phyloP scores from a whole-genome alignment of 768 basidiomycete genomes.

The Strobilomyces confusus region DNA sequence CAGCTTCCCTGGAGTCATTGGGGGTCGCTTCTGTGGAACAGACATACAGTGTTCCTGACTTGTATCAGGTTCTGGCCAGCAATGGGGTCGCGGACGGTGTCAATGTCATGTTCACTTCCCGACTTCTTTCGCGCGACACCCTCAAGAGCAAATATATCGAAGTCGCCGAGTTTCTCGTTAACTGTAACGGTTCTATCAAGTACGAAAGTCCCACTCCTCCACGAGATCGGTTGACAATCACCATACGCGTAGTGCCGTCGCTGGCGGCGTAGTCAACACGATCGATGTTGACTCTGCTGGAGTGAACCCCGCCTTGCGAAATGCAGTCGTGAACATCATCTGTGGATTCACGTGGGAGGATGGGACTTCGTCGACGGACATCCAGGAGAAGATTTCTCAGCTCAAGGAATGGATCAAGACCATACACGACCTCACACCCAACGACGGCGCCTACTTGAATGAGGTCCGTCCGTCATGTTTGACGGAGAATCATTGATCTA shows the following conservation, averaged over 20 bases:
- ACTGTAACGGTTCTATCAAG: slow-evolving; percentile 4
- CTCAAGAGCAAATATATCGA: slow-evolving; percentile 1
- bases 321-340: slow-evolving; percentile 32
- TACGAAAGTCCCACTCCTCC: background rate
- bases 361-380: too few species aligned
- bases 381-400: too few species aligned
- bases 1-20: slow-evolving; percentile 6
- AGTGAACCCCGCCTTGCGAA: slow-evolving; percentile 48
- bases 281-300: slow-evolving; percentile 37
- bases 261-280: slow-evolving; percentile 40
- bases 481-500: too few species aligned
- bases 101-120: slow-evolving; percentile 2
- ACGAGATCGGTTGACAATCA: background rate
- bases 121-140: slow-evolving; percentile 11
- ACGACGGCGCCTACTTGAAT: too few species aligned
- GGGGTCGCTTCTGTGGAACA: slow-evolving; percentile 2
- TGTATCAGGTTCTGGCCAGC: background rate
- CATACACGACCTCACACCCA: too few species aligned
- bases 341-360: slow-evolving; percentile 17
- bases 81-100: background rate
- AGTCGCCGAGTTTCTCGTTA: slow-evolving; percentile 2
- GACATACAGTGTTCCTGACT: background rate
- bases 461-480: too few species aligned
- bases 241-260: slow-evolving; percentile 31
- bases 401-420: too few species aligned